These are phyloP conservation scores for Talaromyces sp. DNA, from an alignment of 2,329 filamentous ascomycete genomes.

Conservation along the genomic window DNA sequence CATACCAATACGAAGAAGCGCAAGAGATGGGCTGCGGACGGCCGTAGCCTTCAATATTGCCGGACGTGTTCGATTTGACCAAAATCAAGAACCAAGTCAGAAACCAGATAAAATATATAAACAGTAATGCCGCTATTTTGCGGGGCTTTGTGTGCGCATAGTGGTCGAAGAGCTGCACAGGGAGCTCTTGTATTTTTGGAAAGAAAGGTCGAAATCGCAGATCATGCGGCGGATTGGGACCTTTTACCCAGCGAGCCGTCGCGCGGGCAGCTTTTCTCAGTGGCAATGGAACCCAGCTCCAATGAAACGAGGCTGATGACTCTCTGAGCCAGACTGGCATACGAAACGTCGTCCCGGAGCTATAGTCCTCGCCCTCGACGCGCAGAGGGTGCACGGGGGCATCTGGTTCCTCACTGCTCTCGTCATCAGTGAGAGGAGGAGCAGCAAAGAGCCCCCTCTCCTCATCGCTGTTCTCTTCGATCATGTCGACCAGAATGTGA, in stretches of 20 bases:
- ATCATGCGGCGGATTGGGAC: conserved; percentile 43
- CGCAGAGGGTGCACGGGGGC: background rate
- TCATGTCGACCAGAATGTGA: conserved; percentile 7
- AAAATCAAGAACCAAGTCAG: conserved; percentile 44
- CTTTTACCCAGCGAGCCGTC: conserved; percentile 43
- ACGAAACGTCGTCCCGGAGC: conserved; percentile 6
- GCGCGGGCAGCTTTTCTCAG: conserved; percentile 41
- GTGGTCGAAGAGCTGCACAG: conserved; percentile 38
- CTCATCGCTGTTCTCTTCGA: conserved; percentile 8
- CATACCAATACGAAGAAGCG: conserved; percentile 43
- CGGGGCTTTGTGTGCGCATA: conserved; percentile 45
- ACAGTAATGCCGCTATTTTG: conserved; percentile 38
- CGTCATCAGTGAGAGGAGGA: conserved; percentile 11
- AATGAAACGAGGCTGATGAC: conserved; percentile 44
- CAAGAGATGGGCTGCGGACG: conserved; percentile 43
- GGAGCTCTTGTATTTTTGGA: conserved; percentile 43
- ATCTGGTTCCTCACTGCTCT: conserved; percentile 3
- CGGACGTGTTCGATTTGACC: conserved; percentile 41
- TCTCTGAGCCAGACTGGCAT: conserved; percentile 47
- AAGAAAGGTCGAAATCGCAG: conserved; percentile 45
- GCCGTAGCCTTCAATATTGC: conserved; percentile 47
- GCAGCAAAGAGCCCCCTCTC: conserved; percentile 8
- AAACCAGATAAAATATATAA: conserved; percentile 45
- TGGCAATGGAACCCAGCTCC: conserved; percentile 45
- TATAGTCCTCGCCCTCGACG: conserved; percentile 3